Percentiles rank a stretch among this genome's conserved stretches.
These are phyloP conservation scores for Tylopilus cervinicoccineus DNA, from an alignment of 768 basidiomycete species.

Conservation along the genomic window DNA sequence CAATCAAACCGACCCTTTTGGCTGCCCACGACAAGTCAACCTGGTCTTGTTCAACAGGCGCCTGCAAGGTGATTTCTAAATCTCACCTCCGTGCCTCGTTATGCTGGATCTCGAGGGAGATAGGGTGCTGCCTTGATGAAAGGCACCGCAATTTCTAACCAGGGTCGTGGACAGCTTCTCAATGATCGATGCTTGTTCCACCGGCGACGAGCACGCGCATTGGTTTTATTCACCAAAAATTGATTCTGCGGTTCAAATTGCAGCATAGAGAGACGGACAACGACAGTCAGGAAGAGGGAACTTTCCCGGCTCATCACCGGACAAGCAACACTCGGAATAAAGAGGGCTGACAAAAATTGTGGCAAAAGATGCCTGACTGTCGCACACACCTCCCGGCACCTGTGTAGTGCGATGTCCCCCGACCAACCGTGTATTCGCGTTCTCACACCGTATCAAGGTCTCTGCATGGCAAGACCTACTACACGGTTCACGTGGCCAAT, in stretches of 20 bases:
- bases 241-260: neutral
- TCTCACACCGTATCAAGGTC: neutral
- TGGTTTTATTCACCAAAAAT: neutral
- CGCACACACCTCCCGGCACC: neutral
- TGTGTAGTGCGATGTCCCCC: neutral
- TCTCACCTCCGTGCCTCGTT: neutral
- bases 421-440: neutral
- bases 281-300: neutral
- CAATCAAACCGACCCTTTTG: neutral
- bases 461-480: neutral
- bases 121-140: neutral
- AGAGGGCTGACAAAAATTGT: neutral
- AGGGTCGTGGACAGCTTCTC: conserved; percentile 4
- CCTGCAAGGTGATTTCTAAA: neutral
- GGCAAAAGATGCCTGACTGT: neutral
- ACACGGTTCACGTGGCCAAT: neutral
- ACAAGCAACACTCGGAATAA: neutral
- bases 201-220: neutral
- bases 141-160: neutral
- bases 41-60: neutral
- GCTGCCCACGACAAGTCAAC: neutral
- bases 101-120: too few species aligned
- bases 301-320: neutral
- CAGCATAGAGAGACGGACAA: neutral
- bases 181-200: conserved; percentile 3